Evolutionary conservation across 306 rosid species (phyloP).

Genomic region (Canavalia ensiformis): DNA sequence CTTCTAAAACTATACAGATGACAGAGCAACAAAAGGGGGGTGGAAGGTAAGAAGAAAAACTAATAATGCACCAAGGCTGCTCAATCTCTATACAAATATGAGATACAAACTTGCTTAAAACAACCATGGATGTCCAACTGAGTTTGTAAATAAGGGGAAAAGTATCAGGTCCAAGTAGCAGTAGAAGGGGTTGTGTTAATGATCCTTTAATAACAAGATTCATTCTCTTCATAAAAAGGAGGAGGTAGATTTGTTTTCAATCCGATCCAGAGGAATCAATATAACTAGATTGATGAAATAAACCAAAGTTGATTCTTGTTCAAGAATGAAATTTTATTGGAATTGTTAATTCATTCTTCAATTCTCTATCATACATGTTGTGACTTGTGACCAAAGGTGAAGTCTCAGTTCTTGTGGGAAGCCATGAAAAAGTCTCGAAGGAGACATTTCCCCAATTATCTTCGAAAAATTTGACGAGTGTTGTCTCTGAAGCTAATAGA

Average conservation of each 20-base stretch:
- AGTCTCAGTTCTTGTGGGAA: constrained; percentile 4
- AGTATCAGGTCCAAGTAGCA: neutral
- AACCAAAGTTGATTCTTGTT: neutral
- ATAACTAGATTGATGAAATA: neutral
- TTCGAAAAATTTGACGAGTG: neutral
- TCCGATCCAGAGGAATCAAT: constrained; percentile 1
- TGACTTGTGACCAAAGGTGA: neutral
- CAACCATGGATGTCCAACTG: constrained; percentile 29
- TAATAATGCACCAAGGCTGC: neutral
- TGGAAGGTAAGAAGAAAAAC: constrained; percentile 18
- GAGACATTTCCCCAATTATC: constrained; percentile 8
- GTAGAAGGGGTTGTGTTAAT: neutral
- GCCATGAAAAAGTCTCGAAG: constrained; percentile 2
- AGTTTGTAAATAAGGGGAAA: constrained; percentile 35
- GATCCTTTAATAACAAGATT: neutral
- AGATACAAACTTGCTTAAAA: constrained; percentile 1
- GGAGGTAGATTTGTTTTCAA: neutral
- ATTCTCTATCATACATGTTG: neutral
- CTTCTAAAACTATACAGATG: neutral
- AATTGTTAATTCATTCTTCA: neutral
- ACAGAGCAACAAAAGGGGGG: neutral
- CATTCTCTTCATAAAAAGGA: neutral
- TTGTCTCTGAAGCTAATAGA: constrained; percentile 14
- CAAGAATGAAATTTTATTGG: neutral
- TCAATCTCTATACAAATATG: neutral